phyloP scores from a whole-genome alignment of 768 basidiomycete genomes.

The Lepiota venenata region DNA sequence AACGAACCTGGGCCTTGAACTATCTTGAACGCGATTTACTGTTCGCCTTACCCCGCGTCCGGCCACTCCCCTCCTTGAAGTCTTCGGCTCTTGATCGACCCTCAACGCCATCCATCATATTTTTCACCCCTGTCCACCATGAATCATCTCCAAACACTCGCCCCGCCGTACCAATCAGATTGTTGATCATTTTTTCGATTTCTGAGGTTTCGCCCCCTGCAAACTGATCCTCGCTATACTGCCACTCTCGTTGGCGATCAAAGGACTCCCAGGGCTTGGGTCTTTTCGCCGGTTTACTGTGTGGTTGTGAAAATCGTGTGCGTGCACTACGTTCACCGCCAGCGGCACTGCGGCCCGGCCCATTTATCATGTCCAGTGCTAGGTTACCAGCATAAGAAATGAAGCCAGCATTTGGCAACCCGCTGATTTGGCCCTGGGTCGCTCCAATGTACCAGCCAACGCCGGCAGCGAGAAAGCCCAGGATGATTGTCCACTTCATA shows the following conservation, averaged over 20 bases:
- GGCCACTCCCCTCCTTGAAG: constrained; percentile 18
- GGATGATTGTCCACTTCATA: constrained; percentile 72
- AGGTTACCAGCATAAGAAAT: neutral
- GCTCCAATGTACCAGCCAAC: constrained; percentile 40
- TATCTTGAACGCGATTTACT: constrained; percentile 28
- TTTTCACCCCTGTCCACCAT: constrained; percentile 2
- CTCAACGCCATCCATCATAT: neutral
- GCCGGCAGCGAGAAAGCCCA: constrained; percentile 50
- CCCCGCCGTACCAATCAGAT: constrained; percentile 33
- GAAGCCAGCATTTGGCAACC: neutral
- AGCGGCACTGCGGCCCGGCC: constrained; percentile 27
- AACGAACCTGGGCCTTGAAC: constrained; percentile 4
- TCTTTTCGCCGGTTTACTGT: constrained; percentile 12
- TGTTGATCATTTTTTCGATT: constrained; percentile 41
- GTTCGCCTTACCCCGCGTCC: constrained; percentile 1
- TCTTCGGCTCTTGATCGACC: constrained; percentile 28
- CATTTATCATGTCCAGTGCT: constrained; percentile 29
- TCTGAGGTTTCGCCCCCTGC: constrained; percentile 21
- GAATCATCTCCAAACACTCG: constrained; percentile 19
- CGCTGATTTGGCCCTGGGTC: neutral
- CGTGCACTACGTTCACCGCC: constrained; percentile 17
- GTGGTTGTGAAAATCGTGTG: constrained; percentile 17
- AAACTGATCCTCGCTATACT: constrained; percentile 30
- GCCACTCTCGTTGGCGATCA: constrained; percentile 57
- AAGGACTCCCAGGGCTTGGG: constrained; percentile 69